Evolutionary conservation across 2,329 filamentous ascomycete genomes (phyloP).

Genomic region (Rutstroemia sp.): DNA sequence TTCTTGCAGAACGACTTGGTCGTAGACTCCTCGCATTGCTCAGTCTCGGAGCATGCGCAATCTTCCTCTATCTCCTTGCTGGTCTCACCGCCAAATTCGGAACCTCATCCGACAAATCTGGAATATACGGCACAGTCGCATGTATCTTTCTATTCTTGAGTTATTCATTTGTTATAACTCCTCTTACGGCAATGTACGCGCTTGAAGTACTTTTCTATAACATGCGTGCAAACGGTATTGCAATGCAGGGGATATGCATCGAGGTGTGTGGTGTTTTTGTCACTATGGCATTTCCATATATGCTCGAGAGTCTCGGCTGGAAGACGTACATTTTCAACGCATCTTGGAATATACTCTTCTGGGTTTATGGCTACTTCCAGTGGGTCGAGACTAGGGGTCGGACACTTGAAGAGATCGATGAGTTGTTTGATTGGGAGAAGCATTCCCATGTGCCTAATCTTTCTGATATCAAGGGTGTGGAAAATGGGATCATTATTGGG

Average conservation of each 20-base stretch:
- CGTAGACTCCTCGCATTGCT: constrained; percentile 34
- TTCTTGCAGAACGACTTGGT: constrained; percentile 37
- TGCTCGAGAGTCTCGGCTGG: constrained; percentile 33
- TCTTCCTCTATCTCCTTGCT: constrained; percentile 21
- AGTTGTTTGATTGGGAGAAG: constrained; percentile 19
- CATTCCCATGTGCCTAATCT: too few species aligned
- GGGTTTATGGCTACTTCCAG: constrained; percentile 28
- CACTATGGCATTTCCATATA: constrained; percentile 29
- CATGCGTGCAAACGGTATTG: constrained; percentile 40
- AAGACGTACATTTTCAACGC: constrained; percentile 25
- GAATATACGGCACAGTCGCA: constrained; percentile 40
- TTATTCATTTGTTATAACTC: constrained; percentile 36
- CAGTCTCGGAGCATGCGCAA: constrained; percentile 24
- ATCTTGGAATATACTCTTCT: constrained; percentile 19
- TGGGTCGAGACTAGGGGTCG: constrained; percentile 23
- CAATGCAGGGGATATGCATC: constrained; percentile 35
- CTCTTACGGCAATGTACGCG: constrained; percentile 39
- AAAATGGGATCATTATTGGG: too few species aligned
- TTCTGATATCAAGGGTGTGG: too few species aligned
- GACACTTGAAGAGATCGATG: constrained; percentile 22
- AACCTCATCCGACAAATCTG: constrained; percentile 32
- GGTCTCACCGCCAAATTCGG: constrained; percentile 25
- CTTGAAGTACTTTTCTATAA: constrained; percentile 42
- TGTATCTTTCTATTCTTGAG: constrained; percentile 41
- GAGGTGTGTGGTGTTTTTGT: constrained; percentile 34